These are phyloP conservation scores for Phytophthora colocasiae DNA, from an alignment of 352 stramenopile species.

Conservation along the genomic window DNA sequence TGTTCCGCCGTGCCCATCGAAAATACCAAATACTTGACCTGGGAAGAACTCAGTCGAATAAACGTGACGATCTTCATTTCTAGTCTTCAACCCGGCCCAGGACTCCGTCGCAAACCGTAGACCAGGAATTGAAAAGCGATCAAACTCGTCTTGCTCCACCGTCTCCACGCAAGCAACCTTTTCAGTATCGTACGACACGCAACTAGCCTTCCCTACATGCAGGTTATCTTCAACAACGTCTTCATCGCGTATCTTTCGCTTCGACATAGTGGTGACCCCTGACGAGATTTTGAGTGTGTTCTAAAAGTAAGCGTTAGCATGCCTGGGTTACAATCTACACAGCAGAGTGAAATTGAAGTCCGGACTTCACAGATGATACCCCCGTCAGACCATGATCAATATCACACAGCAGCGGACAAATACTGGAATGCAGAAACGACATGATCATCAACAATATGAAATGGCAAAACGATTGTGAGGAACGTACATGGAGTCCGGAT, in stretches of 20 bases:
- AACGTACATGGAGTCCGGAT: slow-evolving; percentile 58
- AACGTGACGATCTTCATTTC: slow-evolving; percentile 68
- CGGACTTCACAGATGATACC: slow-evolving; percentile 12
- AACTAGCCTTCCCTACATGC: slow-evolving; percentile 7
- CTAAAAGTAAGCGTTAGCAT: too few relatives aligned
- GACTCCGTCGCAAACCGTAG: slow-evolving; percentile 64
- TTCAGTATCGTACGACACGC: not conserved
- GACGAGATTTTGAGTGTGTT: slow-evolving; percentile 3
- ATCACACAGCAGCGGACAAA: slow-evolving; percentile 78
- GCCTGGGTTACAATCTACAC: slow-evolving; percentile 15
- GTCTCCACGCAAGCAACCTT: not conserved
- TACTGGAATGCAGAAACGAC: slow-evolving; percentile 34
- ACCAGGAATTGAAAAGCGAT: slow-evolving; percentile 29
- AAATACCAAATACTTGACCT: slow-evolving; percentile 62
- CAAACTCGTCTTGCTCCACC: not conserved
- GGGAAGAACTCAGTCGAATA: slow-evolving; percentile 41
- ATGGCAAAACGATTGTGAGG: not conserved
- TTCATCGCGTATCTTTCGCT: slow-evolving; percentile 41
- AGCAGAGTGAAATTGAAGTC: slow-evolving; percentile 37
- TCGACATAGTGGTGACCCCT: slow-evolving; percentile 34
- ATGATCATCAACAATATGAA: too few relatives aligned
- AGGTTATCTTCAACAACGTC: slow-evolving; percentile 19
- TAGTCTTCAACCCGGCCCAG: slow-evolving; percentile 58
- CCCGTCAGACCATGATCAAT: slow-evolving; percentile 35
- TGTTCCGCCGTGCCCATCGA: slow-evolving; percentile 65